Base-by-base conservation (phyloP, 2,329 filamentous ascomycete genomes). In the Diaporthe sp. region DNA sequence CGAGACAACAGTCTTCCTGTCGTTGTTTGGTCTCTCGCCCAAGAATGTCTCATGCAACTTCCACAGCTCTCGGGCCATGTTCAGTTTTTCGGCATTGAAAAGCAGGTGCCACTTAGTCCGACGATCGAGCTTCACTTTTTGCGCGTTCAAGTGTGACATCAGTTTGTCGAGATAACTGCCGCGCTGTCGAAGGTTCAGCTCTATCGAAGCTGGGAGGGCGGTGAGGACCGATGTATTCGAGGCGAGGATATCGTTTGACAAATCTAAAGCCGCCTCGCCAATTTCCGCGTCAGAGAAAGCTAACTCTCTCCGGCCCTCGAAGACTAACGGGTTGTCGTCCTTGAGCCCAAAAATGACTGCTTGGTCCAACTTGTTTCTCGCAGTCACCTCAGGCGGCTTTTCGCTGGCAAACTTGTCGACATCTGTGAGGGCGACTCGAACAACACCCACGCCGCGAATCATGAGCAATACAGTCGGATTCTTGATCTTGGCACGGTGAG, bases 301-400 rank as follows among this genome's bases (percentile, higher is more conserved):
- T 63, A 93, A 86, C 73, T 92, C 91, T 53, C 90, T 88, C 77
- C 91, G 90, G 58, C 92, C 90, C 58, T 93, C 91, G 80, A 99
- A 95, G 77, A 95, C 92, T n/a, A 99, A 85, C n/a, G 96, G 94
- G 80, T 95, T 98, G 80, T 94, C 92, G 77, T 93, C 90, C 81
- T 94, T 92, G 65, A 91, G 92, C 2, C 96, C 96, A 82, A 95
- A 98, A 85, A 98, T 98, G 1, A 98, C 94, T 3, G 96, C 96
- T 85, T 99, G 96, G 81, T 98, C 95, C 55, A 99, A 89, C 84
- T 97, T 98, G 84, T 92, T 94, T 84, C 95, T 97, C 9, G 95
- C 94, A 1, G 94, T 96, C 22, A 98, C 90, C 78, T 87, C 85
- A 1, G 91, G 91, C 6, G 90, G 87, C 72, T 85, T 84, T 71